These are phyloP conservation scores for Endocalyx cinctus DNA, from an alignment of 2,329 filamentous ascomycete species.

Conservation along the genomic window DNA sequence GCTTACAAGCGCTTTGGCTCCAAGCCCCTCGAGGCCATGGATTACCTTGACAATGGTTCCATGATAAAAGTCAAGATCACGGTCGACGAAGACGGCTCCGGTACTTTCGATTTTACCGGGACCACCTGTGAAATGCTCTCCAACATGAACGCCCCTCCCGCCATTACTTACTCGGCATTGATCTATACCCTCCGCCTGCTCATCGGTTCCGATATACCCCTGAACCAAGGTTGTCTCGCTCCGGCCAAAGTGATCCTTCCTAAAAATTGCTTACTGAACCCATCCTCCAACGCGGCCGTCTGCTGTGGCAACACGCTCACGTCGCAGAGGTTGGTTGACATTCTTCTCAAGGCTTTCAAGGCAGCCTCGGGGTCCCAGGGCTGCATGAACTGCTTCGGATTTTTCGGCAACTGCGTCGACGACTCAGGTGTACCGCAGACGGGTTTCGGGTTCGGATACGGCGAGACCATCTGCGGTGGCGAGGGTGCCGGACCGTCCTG, in stretches of 20 bases:
- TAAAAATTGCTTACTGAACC: conserved; percentile 28
- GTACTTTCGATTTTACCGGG: conserved; percentile 47
- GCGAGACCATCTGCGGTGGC: conserved; percentile 72
- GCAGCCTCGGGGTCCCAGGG: conserved; percentile 64
- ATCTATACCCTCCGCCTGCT: conserved; percentile 47
- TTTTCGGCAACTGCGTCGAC: conserved; percentile 38
- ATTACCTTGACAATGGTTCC: conserved; percentile 66
- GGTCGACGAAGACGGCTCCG: conserved; percentile 68
- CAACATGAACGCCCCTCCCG: conserved; percentile 27
- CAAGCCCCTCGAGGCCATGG: conserved; percentile 58
- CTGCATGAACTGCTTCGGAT: conserved; percentile 79
- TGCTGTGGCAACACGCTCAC: conserved; percentile 20
- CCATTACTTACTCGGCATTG: conserved; percentile 27
- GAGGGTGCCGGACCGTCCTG: conserved; percentile 62
- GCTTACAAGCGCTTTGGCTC: conserved; percentile 41
- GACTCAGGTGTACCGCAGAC: conserved; percentile 9
- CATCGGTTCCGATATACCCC: conserved; percentile 67
- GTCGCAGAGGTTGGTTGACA: conserved; percentile 15
- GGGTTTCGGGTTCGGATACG: conserved; percentile 63
- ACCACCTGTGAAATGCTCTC: conserved; percentile 49
- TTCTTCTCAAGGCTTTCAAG: conserved; percentile 17
- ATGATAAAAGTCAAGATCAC: conserved; percentile 23
- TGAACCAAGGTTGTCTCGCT: conserved; percentile 68
- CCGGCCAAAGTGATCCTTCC: conserved; percentile 19
- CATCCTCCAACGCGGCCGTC: conserved; percentile 17